Evolutionary conservation across 2,329 filamentous ascomycete species (phyloP), one percentile per base, ranked within the genome.

Genomic region (Zymoseptoria brevis): DNA sequence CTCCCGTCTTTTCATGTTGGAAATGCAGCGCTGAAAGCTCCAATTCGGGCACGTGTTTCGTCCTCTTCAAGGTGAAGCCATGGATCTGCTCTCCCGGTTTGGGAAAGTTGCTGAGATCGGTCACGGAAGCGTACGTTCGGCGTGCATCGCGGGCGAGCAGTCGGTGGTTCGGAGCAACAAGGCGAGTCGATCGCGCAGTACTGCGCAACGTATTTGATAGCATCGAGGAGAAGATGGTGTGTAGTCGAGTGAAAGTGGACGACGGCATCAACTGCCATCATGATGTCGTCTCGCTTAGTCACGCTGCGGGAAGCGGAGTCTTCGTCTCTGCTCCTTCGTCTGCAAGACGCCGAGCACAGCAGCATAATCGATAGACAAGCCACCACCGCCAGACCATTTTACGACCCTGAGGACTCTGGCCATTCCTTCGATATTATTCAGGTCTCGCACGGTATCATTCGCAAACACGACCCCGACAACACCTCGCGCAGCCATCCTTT

Each of bases 1-100:
- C 94, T 61, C 92, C 90, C 0, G 94, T 99, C 79, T 92, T 92
- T 77, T 97, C 89, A 73, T 99, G 94, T 70, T 89, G 87, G 63
- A 99, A 82, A 64, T 95, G 89, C 56, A 97, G 76, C 4, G 94
- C 94, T 1, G 92, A 96, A 70, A 99, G 77, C 75, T 97, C 89
- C 54, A 97, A 83, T 78, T 99, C 94, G 0, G 92, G 90, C 1
- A 99, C 89, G 76, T 96, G 89, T 77, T 96, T 96, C 62, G 88
- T 84, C 62, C 93, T 85, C 69, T 92, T 80, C 57, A 99, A 79
- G 0, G 92, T 96, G 77, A 99, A 99, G 70, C 94, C 94, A 74
- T 97, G 89, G 49, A 97, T 83, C 75, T 89, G 87, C 71, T 93
- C 87, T 71, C 94, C 94, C 1, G 88, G 83, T 62, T 84, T 86